Base-by-base conservation (phyloP, 2,329 filamentous ascomycete genomes). In the Clarireedia paspali region DNA sequence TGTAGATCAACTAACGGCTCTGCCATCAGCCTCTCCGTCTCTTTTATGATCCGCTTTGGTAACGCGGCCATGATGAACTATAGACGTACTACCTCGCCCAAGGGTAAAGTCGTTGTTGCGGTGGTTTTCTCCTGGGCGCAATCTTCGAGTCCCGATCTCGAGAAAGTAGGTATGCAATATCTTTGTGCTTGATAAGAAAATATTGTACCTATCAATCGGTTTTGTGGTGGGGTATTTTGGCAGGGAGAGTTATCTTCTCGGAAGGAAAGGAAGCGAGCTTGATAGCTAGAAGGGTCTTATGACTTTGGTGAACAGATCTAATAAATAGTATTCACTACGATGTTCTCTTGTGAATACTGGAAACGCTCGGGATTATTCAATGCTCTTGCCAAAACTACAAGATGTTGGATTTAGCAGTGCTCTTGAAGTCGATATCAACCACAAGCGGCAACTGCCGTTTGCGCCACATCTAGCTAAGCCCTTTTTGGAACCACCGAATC, bases 11-110 rank as follows among this genome's bases (percentile, higher is more conserved):
- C 89, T 73, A 81, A 96, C 90, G 94, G 94, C 75, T 99, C 94
- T 61, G 89, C 89, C 83, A 95, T 91, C 65, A 99, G 82, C 69
- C 94, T 86, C 76, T 99, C 92, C 20, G 94, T 99, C 82, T 99
- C 95, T 76, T 99, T 99, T 70, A 97, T 82, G 69, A 99, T 99
- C 70, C 94, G 82, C 80, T 99, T 99, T 34, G 94, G 92, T 63
- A 99, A 79, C 61, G 42, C 42, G 42, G 90, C 85, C 89, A 78
- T 79, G 27, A 52, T 62, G 52, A 34, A 12, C 30, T 34, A 12
- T 12, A 34, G 12, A 12, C 30, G 12, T 12, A 34, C 30, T 9
- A 34, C 12, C 30, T 12, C 30, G 30, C 9, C 30, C 30, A 34
- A 14, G 12, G 30, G 10, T 34, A 34, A 34, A 34, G 30, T 34